Evolutionary conservation across 305 asterid species (phyloP).

Genomic region (Withania somnifera): DNA sequence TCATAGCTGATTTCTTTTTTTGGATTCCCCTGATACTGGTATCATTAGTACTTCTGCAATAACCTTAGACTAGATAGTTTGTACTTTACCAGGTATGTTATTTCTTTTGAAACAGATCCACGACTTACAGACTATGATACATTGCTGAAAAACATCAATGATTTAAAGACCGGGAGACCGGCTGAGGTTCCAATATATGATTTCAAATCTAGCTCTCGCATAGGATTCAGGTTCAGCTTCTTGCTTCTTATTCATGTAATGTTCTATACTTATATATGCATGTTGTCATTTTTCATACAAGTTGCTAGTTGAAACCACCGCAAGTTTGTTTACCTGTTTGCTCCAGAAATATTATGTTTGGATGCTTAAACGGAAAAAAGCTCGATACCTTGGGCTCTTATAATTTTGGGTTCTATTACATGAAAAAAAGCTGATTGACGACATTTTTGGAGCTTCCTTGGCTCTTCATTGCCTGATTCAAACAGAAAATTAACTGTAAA

Average conservation of each 20-base stretch:
- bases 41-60: background rate
- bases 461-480: background rate
- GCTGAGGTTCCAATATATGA: constrained; percentile 88
- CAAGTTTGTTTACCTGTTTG: background rate
- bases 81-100: background rate
- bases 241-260: constrained; percentile 2
- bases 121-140: constrained; percentile 97
- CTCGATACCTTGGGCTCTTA: background rate
- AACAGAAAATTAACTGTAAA: background rate
- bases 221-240: constrained; percentile 67
- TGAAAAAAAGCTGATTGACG: background rate
- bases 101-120: constrained; percentile 59
- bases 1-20: background rate
- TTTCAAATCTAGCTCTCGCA: constrained; percentile 93
- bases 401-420: background rate
- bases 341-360: background rate
- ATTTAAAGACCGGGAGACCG: constrained; percentile 63
- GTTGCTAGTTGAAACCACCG: background rate
- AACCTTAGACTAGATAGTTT: background rate
- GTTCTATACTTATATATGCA: background rate
- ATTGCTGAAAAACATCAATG: constrained; percentile 72
- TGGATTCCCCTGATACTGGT: background rate
- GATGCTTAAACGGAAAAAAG: background rate
- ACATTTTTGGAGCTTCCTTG: background rate
- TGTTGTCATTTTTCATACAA: background rate